Evolutionary conservation across 768 basidiomycete genomes (phyloP), one percentile per base, ranked within the genome.

Genomic region (Agrocybe chaxingu): DNA sequence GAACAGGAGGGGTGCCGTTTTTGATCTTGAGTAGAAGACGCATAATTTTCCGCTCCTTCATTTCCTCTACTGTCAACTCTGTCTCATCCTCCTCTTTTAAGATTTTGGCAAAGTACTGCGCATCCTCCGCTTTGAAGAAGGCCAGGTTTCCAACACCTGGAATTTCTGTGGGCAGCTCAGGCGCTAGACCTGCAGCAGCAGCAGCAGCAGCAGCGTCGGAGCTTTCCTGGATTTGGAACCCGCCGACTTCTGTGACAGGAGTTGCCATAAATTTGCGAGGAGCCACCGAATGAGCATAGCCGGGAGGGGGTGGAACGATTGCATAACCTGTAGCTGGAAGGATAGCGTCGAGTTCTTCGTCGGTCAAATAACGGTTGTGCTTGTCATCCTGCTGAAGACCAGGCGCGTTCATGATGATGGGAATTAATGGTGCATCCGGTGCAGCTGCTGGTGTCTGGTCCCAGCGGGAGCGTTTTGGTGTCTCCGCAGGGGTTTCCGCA

Each of bases 1-100:
- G 87, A 52, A 98, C 94, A 8, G 97, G 96, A 24, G 97, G 97
- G 2, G 96, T 98, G 43, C 97, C 97, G 64, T 98, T 99, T 78
- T 99, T 98, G 72, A 99, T 98, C 72, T 98, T 98, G 59, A 99
- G 80, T 47, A 99, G 75, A 18, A 99, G 73, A 19, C 97, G 87
- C 95, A 98, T 98, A 61, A 98, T 98, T 70, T 98, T 99, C 64
- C 96, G 85, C 73, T 98, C 97, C 73, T 99, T 99, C 84, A 98
- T 89, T 74, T 99, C 97, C 44, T 98, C 97, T 7, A 98, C 89
- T 0, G 89, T 84, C 42, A 98, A 75, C 65, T 89, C 84, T 1
- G 87, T 89, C 70, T 98, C 97, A 60, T 98, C 93, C 67, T 96
- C 95, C 70, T 97, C 92, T 64, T 90, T 92, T 48, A 92, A 66